Base-by-base conservation (phyloP, 2,329 filamentous ascomycete species). In the Botrytis medusae region DNA sequence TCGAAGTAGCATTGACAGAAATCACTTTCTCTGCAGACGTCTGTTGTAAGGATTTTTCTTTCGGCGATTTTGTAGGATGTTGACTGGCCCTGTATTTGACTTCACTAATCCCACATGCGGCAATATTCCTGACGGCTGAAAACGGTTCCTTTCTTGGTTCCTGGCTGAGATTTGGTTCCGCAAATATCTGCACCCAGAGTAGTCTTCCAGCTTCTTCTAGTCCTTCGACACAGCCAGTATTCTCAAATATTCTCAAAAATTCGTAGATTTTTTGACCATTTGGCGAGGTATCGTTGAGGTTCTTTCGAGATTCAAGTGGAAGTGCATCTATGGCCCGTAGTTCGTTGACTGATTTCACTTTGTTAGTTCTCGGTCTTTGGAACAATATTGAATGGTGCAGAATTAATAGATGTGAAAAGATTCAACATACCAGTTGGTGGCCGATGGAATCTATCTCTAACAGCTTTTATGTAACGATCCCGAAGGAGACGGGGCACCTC, bases 171-270 rank as follows among this genome's bases (percentile, higher is more conserved):
- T 48, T 34, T 22, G 54, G 72, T 22, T 34, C 4, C 1, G 42
- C 44, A 20, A 62, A 71, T 22, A 69, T 46, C 34, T 74, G 72
- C n/a, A 34, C 29, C 74, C 74, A 76, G 4, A 76, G 48, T 4
- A 76, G 29, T 20, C 42, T 51, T 4, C 75, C 74, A 20, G 75
- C 74, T 73, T 76, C 74, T 57, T 76, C 72, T 1, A 76, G 67
- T 16, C 68, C 54, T 29, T 62, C 72, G 18, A 75, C 65, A 42
- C 72, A 46, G 14, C 63, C 34, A 32, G 14, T 22, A 12, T 22
- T 16, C 40, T 76, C 74, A 8, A 67, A 76, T 61, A 54, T 34
- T 34, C 57, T 61, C 25, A 76, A 68, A 1, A 74, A 40, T 25
- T 65, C 6, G 12, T 64, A 71, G 5, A 76, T 75, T 51, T n/a